phyloP scores from a whole-genome alignment of 2,329 filamentous ascomycete genomes.

The Bipolaris victoriae region DNA sequence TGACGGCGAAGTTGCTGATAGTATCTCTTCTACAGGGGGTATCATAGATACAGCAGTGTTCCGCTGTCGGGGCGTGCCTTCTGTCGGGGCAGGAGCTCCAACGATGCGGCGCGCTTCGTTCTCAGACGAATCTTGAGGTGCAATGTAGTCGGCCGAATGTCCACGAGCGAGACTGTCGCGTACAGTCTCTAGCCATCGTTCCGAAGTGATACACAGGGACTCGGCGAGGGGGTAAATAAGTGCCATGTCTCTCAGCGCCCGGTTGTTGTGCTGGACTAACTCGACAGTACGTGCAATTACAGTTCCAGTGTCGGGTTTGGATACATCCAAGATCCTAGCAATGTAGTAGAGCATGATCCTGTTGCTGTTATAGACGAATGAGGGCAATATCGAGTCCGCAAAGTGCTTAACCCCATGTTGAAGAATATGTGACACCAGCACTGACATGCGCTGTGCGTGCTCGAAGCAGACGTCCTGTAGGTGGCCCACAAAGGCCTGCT shows the following conservation, averaged over 20 bases:
- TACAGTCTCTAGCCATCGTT: slow-evolving; percentile 42
- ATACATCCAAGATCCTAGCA: slow-evolving; percentile 35
- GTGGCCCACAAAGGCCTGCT: slow-evolving; percentile 32
- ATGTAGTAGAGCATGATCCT: slow-evolving; percentile 46
- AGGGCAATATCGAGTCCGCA: slow-evolving; percentile 43
- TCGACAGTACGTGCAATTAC: slow-evolving; percentile 37
- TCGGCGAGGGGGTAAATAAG: slow-evolving; percentile 43
- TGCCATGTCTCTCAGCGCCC: slow-evolving; percentile 39
- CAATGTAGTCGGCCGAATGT: slow-evolving; percentile 37
- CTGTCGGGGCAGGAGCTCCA: slow-evolving; percentile 26
- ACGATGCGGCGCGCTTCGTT: slow-evolving; percentile 33
- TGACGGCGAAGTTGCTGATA: slow-evolving; percentile 15
- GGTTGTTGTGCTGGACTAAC: slow-evolving; percentile 41
- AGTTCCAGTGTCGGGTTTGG: slow-evolving; percentile 34
- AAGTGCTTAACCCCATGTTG: slow-evolving; percentile 43
- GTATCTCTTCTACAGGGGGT: slow-evolving; percentile 21
- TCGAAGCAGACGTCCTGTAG: slow-evolving; percentile 41
- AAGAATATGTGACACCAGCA: slow-evolving; percentile 35
- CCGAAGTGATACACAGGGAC: slow-evolving; percentile 37
- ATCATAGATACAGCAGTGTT: slow-evolving; percentile 21
- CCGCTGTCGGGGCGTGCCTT: slow-evolving; percentile 12
- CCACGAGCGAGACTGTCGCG: slow-evolving; percentile 37
- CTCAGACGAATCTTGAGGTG: slow-evolving; percentile 37
- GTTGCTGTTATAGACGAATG: slow-evolving; percentile 44
- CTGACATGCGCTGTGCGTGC: slow-evolving; percentile 40